Percentiles rank a stretch among this genome's conserved stretches.
These are phyloP conservation scores for Codiaeum variegatum DNA, from an alignment of 441 rosid genomes.

Conservation along the genomic window DNA sequence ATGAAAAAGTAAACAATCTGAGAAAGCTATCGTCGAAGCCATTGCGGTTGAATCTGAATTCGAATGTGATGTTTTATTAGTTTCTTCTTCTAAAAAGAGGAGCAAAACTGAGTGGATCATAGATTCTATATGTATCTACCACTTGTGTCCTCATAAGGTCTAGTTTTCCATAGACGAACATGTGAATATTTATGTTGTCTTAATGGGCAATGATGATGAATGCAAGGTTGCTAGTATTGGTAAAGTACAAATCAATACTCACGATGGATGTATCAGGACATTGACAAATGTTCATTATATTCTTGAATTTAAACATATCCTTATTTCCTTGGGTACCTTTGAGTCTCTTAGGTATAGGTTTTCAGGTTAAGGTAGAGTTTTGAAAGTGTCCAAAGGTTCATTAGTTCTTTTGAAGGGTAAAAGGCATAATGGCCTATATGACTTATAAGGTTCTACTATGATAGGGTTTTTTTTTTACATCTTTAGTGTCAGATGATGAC, in stretches of 20 bases:
- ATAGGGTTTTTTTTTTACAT: neutral
- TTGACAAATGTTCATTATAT: constrained; percentile 6
- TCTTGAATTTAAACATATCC: neutral
- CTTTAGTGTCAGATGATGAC: neutral
- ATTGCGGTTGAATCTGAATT: neutral
- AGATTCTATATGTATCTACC: too few relatives aligned
- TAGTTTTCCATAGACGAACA: neutral
- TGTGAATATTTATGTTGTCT: neutral
- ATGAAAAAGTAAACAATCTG: too few relatives aligned
- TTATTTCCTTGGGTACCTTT: neutral
- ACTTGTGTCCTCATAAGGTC: neutral
- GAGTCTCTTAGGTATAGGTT: neutral
- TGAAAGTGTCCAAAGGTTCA: neutral
- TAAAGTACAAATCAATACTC: neutral
- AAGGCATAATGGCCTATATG: neutral
- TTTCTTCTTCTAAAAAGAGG: too few relatives aligned
- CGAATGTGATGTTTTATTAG: too few relatives aligned
- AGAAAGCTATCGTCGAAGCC: neutral
- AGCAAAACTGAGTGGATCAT: too few relatives aligned
- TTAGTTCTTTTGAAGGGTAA: too few relatives aligned
- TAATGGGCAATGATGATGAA: neutral
- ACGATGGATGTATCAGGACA: neutral
- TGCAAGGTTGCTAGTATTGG: neutral
- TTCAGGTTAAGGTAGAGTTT: too few relatives aligned
- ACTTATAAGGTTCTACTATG: neutral